phyloP scores from a whole-genome alignment of 495 filamentous ascomycete species.

The Podospora tetraspora region DNA sequence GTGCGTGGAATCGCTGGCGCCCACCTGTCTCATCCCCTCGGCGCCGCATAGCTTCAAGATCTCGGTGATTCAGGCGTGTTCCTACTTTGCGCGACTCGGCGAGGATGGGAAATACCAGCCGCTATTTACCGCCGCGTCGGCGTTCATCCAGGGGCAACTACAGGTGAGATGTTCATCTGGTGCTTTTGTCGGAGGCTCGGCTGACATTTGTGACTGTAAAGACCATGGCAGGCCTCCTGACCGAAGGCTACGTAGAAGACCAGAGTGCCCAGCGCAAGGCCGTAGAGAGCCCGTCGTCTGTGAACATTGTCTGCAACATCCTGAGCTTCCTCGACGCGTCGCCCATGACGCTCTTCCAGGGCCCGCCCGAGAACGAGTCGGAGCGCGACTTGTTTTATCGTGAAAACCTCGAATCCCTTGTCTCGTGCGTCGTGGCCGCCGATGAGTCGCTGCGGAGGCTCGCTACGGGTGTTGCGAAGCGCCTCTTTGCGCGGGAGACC shows the following conservation, averaged over 20 bases:
- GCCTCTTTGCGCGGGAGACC: constrained; percentile 40
- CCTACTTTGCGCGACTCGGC: constrained; percentile 48
- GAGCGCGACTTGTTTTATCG: constrained; percentile 45
- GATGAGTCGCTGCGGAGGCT: constrained; percentile 46
- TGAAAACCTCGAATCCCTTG: constrained; percentile 45
- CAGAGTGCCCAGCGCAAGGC: constrained; percentile 36
- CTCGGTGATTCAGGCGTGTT: constrained; percentile 52
- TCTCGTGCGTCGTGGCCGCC: constrained; percentile 47
- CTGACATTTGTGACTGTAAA: constrained; percentile 10
- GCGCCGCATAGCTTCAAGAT: constrained; percentile 57
- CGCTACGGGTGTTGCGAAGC: constrained; percentile 41
- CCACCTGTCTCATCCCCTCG: constrained; percentile 48
- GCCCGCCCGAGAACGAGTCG: constrained; percentile 26
- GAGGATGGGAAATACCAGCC: constrained; percentile 46
- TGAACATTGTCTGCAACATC: constrained; percentile 46
- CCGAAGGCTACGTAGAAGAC: constrained; percentile 40
- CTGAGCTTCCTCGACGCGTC: constrained; percentile 49
- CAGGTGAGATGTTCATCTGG: constrained; percentile 35
- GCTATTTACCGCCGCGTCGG: constrained; percentile 49
- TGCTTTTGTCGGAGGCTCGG: neutral
- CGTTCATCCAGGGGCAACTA: constrained; percentile 51
- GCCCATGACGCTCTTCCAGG: constrained; percentile 48
- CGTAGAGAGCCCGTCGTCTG: constrained; percentile 33
- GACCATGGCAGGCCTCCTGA: constrained; percentile 38
- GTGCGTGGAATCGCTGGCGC: constrained; percentile 48